Conservation (phyloP, 2,329 filamentous ascomycete genomes). For the Epicoccum sorghinum region DNA sequence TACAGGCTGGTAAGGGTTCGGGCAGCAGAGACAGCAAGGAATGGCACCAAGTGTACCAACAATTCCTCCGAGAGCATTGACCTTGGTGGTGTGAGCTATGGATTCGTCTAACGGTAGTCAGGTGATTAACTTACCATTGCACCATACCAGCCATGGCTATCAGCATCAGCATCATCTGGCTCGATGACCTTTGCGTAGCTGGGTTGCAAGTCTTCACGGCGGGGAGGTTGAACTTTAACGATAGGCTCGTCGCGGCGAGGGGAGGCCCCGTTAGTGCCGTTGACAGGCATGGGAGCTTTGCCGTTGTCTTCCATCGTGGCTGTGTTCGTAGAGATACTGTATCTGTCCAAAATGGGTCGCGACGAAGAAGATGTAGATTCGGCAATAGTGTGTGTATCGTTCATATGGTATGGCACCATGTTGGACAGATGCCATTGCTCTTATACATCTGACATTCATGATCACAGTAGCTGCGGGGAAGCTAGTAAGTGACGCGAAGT, state of each 20-base stretch:
- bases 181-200: slow-evolving; percentile 74
- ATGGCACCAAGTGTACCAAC: slow-evolving; percentile 84
- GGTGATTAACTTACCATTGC: slow-evolving; percentile 59
- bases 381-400: slow-evolving; percentile 20
- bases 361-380: slow-evolving; percentile 36
- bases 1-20: slow-evolving; percentile 95
- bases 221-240: slow-evolving; percentile 75
- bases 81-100: slow-evolving; percentile 44
- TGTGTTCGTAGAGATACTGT: slow-evolving; percentile 17
- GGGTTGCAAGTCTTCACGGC: slow-evolving; percentile 81
- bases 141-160: slow-evolving; percentile 86
- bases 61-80: slow-evolving; percentile 74
- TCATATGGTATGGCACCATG: slow-evolving; percentile 18
- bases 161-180: slow-evolving; percentile 68
- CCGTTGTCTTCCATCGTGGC: slow-evolving; percentile 45
- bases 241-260: slow-evolving; percentile 39
- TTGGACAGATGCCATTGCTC: slow-evolving; percentile 12
- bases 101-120: background rate
- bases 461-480: slow-evolving; percentile 27
- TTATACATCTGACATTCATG: slow-evolving; percentile 27
- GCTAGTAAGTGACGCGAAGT: slow-evolving; percentile 8
- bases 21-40: slow-evolving; percentile 89
- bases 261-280: slow-evolving; percentile 21
- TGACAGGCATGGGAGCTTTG: slow-evolving; percentile 43
- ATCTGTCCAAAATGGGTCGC: slow-evolving; percentile 26